Conservation (phyloP, 2,329 filamentous ascomycete species). For the Neonectria ditissima region DNA sequence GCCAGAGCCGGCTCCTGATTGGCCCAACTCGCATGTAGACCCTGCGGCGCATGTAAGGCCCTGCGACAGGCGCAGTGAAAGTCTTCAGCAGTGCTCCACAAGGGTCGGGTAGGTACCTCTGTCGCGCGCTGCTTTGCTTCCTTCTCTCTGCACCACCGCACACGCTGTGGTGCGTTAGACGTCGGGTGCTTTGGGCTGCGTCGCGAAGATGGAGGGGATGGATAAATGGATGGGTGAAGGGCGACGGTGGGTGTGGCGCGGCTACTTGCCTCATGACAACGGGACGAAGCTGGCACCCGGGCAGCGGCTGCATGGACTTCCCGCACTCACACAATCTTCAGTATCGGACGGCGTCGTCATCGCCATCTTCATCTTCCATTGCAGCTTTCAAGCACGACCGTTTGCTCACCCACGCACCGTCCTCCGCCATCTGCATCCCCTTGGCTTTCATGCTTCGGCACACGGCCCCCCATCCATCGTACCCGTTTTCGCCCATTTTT, state of each 20-base stretch:
- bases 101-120: constrained; percentile 16
- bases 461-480: constrained; percentile 1
- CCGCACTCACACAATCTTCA: constrained; percentile 1
- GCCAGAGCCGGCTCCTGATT: constrained; percentile 6
- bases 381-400: neutral
- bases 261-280: constrained; percentile 23
- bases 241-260: constrained; percentile 18
- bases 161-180: neutral
- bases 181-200: constrained; percentile 12
- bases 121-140: constrained; percentile 2
- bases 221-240: neutral
- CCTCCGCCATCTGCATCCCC: neutral
- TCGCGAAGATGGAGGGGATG: neutral
- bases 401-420: neutral
- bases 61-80: neutral
- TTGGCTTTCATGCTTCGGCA: neutral
- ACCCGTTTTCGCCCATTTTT: constrained; percentile 27
- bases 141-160: neutral
- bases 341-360: constrained; percentile 6
- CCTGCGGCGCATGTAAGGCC: constrained; percentile 20
- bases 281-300: neutral
- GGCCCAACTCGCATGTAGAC: neutral
- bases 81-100: constrained; percentile 9
- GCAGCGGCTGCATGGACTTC: constrained; percentile 11
- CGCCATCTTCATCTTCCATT: constrained; percentile 19